These are phyloP conservation scores for Xylariomycetidae sp. DNA, from an alignment of 2,329 filamentous ascomycete genomes.

Conservation along the genomic window DNA sequence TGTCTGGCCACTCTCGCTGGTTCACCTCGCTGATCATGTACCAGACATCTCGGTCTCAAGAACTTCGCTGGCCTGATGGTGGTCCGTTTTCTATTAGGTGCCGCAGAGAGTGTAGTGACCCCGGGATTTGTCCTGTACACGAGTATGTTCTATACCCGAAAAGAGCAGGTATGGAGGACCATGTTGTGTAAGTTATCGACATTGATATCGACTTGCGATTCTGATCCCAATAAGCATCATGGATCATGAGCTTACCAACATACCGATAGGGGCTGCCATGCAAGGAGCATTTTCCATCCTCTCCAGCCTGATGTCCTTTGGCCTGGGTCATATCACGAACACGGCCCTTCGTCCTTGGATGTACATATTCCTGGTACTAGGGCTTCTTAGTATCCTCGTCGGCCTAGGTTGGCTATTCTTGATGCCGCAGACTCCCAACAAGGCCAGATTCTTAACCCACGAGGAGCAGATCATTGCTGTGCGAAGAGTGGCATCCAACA, in stretches of 20 bases:
- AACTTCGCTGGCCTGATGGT: conserved; percentile 20
- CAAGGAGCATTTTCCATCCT: conserved; percentile 17
- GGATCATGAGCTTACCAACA: no score
- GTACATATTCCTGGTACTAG: conserved; percentile 15
- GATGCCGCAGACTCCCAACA: conserved; percentile 14
- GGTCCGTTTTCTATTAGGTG: conserved; percentile 11
- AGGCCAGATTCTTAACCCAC: conserved; percentile 11
- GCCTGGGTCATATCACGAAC: conserved; percentile 21
- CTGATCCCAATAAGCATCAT: no score
- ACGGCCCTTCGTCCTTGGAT: conserved; percentile 15
- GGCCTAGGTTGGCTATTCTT: conserved; percentile 13
- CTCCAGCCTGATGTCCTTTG: conserved; percentile 16
- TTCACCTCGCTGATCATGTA: conserved; percentile 2
- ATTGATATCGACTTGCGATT: no score
- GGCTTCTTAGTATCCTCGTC: conserved; percentile 9
- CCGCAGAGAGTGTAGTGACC: conserved; percentile 9
- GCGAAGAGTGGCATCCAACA: conserved; percentile 13
- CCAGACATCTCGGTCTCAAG: conserved; percentile 18
- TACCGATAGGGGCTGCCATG: no score
- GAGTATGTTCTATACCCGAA: conserved; percentile 23
- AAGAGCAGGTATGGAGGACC: conserved; percentile 10
- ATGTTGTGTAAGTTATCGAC: conserved; percentile 11
- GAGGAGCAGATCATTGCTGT: conserved; percentile 12
- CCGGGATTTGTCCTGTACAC: conserved; percentile 14
- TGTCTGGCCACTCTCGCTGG: no score